phyloP scores from a whole-genome alignment of 2,329 filamentous ascomycete species.

The Penicillium freii region DNA sequence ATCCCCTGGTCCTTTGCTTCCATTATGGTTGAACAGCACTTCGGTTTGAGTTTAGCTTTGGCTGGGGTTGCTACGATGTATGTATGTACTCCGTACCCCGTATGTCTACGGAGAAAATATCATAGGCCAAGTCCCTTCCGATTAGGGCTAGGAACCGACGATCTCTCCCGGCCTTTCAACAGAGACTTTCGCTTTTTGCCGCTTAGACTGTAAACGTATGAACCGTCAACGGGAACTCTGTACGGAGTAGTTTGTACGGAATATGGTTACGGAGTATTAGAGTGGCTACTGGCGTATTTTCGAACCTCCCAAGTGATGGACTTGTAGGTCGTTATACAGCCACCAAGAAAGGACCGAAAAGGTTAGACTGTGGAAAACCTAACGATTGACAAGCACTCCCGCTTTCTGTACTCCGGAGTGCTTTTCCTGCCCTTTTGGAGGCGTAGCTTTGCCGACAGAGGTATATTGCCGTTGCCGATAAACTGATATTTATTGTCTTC shows the following conservation, averaged over 20 bases:
- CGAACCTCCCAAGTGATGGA: neutral
- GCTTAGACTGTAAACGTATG: neutral
- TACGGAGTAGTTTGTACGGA: neutral
- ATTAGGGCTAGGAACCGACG: neutral
- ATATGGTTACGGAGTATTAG: neutral
- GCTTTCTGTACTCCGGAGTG: neutral
- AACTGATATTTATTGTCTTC: neutral
- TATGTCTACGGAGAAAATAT: neutral
- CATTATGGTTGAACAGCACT: neutral
- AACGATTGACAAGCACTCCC: neutral
- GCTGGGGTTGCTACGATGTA: neutral
- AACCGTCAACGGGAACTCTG: too few relatives aligned
- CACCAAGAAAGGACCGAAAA: neutral
- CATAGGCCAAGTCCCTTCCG: neutral
- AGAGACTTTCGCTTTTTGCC: neutral
- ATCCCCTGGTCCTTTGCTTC: neutral
- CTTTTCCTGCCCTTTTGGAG: neutral
- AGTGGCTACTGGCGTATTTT: neutral
- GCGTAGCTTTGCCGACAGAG: neutral
- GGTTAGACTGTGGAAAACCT: neutral
- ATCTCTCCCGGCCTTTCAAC: neutral
- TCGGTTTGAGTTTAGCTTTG: neutral
- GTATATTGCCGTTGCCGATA: neutral
- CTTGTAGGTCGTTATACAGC: neutral
- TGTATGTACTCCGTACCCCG: too few relatives aligned